Evolutionary conservation across 306 rosid species (phyloP).

Genomic region (peach (Prunus persica)): DNA sequence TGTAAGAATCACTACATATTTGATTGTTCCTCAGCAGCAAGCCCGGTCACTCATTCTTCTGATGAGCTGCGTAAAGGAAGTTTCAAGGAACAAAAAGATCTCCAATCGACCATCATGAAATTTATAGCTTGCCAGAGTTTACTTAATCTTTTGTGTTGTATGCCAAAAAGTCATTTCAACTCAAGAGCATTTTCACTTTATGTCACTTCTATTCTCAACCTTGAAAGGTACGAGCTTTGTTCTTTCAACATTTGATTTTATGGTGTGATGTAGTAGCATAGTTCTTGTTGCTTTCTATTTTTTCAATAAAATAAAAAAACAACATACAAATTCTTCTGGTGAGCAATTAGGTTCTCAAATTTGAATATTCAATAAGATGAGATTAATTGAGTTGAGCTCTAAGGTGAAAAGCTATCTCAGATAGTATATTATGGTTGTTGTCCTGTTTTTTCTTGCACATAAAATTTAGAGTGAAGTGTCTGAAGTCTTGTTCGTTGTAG

Average conservation of each 20-base stretch:
- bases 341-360: not conserved
- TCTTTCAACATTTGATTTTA: constrained; percentile 23
- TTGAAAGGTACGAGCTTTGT: constrained; percentile 60
- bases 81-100: constrained; percentile 30
- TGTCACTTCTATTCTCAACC: constrained; percentile 62
- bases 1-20: constrained; percentile 18
- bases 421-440: not conserved
- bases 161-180: constrained; percentile 48
- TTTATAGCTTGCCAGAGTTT: constrained; percentile 57
- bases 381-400: not conserved
- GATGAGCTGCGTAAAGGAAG: constrained; percentile 31
- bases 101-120: constrained; percentile 21
- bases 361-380: not conserved
- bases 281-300: not conserved
- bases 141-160: constrained; percentile 59
- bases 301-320: not conserved
- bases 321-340: not conserved
- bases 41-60: constrained; percentile 24
- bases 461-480: not conserved
- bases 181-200: constrained; percentile 48
- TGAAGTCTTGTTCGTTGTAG: not conserved
- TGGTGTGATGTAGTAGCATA: constrained; percentile 17
- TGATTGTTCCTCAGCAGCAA: constrained; percentile 32
- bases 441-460: not conserved
- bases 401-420: not conserved